Percentiles rank a stretch among this genome's conserved stretches.
These are phyloP conservation scores for Lolium multiflorum DNA, from an alignment of 176 grass and related monocot genomes.

Conservation along the genomic window DNA sequence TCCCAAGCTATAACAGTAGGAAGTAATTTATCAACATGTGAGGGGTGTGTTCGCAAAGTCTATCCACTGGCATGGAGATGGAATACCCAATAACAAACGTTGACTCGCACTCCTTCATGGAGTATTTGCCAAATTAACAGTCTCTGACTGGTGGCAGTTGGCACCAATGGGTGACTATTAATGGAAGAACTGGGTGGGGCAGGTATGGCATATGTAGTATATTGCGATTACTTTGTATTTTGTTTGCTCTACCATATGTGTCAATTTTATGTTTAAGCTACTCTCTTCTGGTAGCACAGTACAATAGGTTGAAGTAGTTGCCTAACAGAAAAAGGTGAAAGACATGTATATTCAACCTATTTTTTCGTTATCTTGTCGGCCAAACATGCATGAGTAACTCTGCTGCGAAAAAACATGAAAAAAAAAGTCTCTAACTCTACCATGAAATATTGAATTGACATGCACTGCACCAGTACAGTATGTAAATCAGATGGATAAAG, in stretches of 20 bases:
- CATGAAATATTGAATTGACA: no score
- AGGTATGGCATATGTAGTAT: background rate
- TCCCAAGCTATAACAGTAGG: background rate
- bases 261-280: no score
- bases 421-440: no score
- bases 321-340: no score
- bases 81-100: background rate
- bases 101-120: background rate
- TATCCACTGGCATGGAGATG: background rate
- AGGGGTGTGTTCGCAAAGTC: background rate
- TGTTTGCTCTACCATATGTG: no score
- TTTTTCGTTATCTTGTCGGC: background rate
- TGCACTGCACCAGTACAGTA: no score
- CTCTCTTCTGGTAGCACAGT: no score
- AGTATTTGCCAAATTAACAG: conserved; percentile 25
- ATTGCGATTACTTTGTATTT: no score
- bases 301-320: no score
- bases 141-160: conserved; percentile 33
- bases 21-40: background rate
- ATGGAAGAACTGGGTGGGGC: background rate
- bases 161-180: background rate
- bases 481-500: no score
- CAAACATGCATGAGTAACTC: background rate
- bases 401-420: background rate
- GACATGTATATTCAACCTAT: background rate